These are phyloP conservation scores for Corylus americana DNA, from an alignment of 306 rosid genomes.

Conservation along the genomic window DNA sequence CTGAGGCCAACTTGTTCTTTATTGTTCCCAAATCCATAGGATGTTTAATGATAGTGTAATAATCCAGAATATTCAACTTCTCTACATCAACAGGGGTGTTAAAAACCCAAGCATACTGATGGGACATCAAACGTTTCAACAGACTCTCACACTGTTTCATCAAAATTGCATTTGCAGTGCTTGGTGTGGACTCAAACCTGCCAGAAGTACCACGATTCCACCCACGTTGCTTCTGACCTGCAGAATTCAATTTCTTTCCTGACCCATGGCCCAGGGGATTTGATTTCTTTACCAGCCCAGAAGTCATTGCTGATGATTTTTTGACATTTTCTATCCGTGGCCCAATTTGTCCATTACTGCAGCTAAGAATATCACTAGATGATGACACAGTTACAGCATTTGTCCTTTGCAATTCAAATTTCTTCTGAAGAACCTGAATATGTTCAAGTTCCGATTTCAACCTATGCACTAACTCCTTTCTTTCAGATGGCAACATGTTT, in stretches of 20 bases:
- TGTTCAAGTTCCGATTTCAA: slow-evolving; percentile 68
- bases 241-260: slow-evolving; percentile 33
- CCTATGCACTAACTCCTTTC: slow-evolving; percentile 50
- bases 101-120: slow-evolving; percentile 69
- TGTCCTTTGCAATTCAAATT: slow-evolving; percentile 52
- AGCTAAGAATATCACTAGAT: slow-evolving; percentile 74
- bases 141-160: slow-evolving; percentile 74
- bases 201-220: slow-evolving; percentile 57
- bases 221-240: slow-evolving; percentile 42
- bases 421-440: slow-evolving; percentile 59
- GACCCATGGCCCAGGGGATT: slow-evolving; percentile 32
- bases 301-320: slow-evolving; percentile 38
- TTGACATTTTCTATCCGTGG: slow-evolving; percentile 34
- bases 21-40: slow-evolving; percentile 90
- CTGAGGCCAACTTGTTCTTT: slow-evolving; percentile 54
- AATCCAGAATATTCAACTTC: slow-evolving; percentile 77
- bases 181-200: slow-evolving; percentile 48
- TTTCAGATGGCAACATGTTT: slow-evolving; percentile 43
- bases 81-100: slow-evolving; percentile 72
- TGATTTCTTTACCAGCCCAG: slow-evolving; percentile 34
- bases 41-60: slow-evolving; percentile 62
- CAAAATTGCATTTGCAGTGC: slow-evolving; percentile 42
- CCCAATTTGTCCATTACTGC: slow-evolving; percentile 55
- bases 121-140: slow-evolving; percentile 62
- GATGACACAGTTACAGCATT: slow-evolving; percentile 61